These are phyloP conservation scores for Axilococcus clingmanii DNA, from an alignment of 139 green algal genomes.

Conservation along the genomic window DNA sequence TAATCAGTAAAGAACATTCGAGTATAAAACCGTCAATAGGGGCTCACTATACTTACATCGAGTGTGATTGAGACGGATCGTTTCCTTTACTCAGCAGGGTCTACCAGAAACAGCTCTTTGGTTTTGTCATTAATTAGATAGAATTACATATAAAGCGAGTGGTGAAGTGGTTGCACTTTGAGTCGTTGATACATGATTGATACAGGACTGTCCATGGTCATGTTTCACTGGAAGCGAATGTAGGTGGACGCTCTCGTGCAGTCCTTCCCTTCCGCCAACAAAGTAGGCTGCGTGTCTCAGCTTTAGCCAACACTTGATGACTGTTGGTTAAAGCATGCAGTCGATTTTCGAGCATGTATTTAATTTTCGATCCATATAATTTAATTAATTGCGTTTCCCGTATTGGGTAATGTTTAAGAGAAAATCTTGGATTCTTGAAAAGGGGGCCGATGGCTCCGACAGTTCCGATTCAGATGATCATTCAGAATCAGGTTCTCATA, in stretches of 20 bases:
- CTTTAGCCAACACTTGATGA: no score
- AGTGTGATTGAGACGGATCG: no score
- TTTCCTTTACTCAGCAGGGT: no score
- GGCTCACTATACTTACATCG: no score
- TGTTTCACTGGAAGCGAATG: not conserved
- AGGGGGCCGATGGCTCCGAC: not conserved
- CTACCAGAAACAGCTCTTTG: no score
- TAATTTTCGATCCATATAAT: not conserved
- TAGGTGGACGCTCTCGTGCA: not conserved
- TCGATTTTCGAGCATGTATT: not conserved
- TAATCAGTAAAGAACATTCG: no score
- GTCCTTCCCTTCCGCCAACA: not conserved
- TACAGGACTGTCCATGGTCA: no score
- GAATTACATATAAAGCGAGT: no score
- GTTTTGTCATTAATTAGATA: no score
- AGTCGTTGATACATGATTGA: no score
- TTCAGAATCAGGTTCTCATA: not conserved
- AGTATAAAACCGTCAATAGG: no score
- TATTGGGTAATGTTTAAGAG: not conserved
- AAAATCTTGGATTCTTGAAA: not conserved
- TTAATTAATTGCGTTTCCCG: not conserved
- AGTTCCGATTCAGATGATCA: not conserved
- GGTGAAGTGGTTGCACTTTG: no score
- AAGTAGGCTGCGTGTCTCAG: not conserved
- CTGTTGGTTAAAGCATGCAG: not conserved